Evolutionary conservation across 164 flowering plant species (phyloP).

Genomic region (Vitis amurensis): DNA sequence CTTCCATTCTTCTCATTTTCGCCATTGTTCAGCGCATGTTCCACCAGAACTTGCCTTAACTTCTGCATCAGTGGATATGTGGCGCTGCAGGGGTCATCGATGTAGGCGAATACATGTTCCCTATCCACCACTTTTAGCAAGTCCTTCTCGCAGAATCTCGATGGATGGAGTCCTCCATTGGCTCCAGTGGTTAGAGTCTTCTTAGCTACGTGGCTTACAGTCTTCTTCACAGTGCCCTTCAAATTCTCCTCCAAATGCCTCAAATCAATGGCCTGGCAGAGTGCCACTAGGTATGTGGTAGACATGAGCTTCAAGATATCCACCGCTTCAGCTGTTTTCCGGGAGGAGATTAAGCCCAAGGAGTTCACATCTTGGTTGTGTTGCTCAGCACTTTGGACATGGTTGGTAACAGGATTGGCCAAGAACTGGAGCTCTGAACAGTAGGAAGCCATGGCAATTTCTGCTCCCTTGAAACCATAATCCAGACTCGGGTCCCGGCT

Average conservation of each 20-base stretch:
- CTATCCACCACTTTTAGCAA: constrained; percentile 2
- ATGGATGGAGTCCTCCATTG: neutral
- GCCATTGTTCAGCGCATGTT: neutral
- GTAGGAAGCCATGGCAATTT: constrained; percentile 16
- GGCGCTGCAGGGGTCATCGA: neutral
- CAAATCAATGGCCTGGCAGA: constrained; percentile 12
- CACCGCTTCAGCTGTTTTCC: constrained; percentile 7
- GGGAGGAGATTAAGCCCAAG: constrained; percentile 7
- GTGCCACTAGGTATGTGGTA: constrained; percentile 4
- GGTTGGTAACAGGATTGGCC: constrained; percentile 12
- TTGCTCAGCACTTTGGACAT: constrained; percentile 16
- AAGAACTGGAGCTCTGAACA: constrained; percentile 15
- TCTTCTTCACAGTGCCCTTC: constrained; percentile 1
- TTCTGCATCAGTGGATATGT: constrained; percentile 9
- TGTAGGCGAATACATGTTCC: neutral
- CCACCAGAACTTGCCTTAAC: constrained; percentile 7
- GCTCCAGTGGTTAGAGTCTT: neutral
- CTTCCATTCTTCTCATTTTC: neutral
- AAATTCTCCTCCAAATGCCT: neutral
- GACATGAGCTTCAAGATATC: constrained; percentile 17
- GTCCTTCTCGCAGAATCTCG: constrained; percentile 2
- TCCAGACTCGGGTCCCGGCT: constrained; percentile 12
- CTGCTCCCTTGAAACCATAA: constrained; percentile 13
- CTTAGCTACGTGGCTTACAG: constrained; percentile 1
- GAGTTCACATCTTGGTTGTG: constrained; percentile 20